Evolutionary conservation across 257 asterid genomes (phyloP), one percentile per base, ranked within the genome.

Genomic region (Pogostemon cablin): DNA sequence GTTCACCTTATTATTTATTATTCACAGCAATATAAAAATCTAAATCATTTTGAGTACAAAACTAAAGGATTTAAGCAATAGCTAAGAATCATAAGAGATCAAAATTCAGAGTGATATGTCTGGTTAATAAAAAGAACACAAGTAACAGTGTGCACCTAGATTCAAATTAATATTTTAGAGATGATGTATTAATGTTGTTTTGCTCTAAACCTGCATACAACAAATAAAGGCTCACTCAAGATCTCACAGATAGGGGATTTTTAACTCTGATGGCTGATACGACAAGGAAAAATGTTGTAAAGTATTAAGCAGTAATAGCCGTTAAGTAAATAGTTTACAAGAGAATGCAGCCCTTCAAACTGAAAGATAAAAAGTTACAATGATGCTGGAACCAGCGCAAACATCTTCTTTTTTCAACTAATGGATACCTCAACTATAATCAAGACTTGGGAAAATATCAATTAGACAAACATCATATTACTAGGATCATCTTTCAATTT

Each of bases 401-500:
- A 38, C 40, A 35, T 38, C 20, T 32, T 56, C 43, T 58, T 34
- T 46, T 52, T 46, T 67, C 10, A 49, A 67, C 69, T 49, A 50
- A 20, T n/a, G 40, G 72, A 69, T 54, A 42, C 20, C 44, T 53
- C 38, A 37, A 15, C 5, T 46, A 67, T 47, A 57, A 56, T 67
- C 54, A 62, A n/a, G 50, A 58, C 46, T 60, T n/a, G 20, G 47
- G 44, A 38, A 49, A 17, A 5, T 34, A 72, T 41, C 5, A 50
- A 59, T 6, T 43, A 35, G 42, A 68, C n/a, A 78, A 25, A 10
- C 40, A 65, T 47, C 17, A 53, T 12, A 11, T n/a, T 48, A 73
- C 52, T 39, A 60, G 44, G 64, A 73, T 46, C 52, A 47, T 6
- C 57, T 9, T 6, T 6, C 61, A 69, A 57, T 65, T 49, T 59